Conservation (phyloP, 441 rosid species). For the Cnidoscolus chayamansa region DNA sequence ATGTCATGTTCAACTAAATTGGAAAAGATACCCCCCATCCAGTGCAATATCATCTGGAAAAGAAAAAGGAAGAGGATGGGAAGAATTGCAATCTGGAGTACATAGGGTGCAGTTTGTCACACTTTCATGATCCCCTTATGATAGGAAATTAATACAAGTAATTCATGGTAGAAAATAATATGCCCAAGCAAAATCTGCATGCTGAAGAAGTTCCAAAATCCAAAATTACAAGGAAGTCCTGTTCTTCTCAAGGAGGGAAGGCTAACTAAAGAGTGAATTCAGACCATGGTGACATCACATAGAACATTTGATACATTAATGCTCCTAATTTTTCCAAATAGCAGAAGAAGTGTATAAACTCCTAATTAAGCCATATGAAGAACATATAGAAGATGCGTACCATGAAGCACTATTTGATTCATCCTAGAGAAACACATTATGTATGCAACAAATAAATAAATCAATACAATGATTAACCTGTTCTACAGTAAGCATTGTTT, state of each 20-base stretch:
- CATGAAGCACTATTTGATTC: not conserved
- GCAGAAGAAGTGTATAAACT: not conserved
- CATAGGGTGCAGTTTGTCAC: not conserved
- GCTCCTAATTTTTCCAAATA: not conserved
- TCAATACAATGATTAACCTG: not conserved
- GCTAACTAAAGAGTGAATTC: not conserved
- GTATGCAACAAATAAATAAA: not conserved
- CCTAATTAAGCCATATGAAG: not conserved
- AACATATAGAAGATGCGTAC: not conserved
- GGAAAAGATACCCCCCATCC: not conserved
- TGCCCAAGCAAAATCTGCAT: not conserved
- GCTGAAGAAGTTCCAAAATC: not conserved
- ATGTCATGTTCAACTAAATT: not conserved
- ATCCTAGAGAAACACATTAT: not conserved
- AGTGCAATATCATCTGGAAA: not conserved
- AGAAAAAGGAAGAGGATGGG: not conserved
- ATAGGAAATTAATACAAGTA: not conserved
- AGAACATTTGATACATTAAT: not conserved
- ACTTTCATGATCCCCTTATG: too few species aligned
- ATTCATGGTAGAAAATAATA: not conserved
- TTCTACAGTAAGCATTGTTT: not conserved
- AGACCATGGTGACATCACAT: not conserved
- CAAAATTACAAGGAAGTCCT: not conserved
- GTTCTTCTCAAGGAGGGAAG: not conserved
- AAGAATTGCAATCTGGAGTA: not conserved